These are phyloP conservation scores for Podaxis pistillaris DNA, from an alignment of 768 basidiomycete species.

Conservation along the genomic window DNA sequence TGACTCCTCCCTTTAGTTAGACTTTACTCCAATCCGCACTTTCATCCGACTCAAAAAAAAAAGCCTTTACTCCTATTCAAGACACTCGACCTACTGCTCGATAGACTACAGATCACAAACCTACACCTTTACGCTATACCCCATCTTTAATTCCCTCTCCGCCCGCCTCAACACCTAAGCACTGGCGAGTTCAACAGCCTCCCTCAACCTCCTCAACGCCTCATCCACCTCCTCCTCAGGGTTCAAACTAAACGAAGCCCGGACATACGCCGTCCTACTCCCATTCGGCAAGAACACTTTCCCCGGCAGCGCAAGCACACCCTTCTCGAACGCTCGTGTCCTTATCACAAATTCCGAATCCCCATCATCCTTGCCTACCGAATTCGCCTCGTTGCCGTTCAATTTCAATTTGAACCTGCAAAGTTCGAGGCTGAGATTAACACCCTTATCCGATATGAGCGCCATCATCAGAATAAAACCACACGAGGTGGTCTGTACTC, in stretches of 20 bases:
- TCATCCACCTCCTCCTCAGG: slow-evolving; percentile 68
- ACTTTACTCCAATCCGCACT: neutral
- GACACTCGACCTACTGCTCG: too few relatives aligned
- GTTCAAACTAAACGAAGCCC: slow-evolving; percentile 78
- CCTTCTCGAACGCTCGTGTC: slow-evolving; percentile 72
- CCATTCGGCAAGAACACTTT: slow-evolving; percentile 77
- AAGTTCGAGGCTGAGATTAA: neutral
- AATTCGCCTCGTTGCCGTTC: slow-evolving; percentile 12
- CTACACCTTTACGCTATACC: too few relatives aligned
- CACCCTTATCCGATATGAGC: neutral
- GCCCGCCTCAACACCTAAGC: neutral
- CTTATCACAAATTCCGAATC: slow-evolving; percentile 76
- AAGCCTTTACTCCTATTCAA: too few relatives aligned
- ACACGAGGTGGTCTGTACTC: neutral
- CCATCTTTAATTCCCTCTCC: neutral
- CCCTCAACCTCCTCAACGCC: slow-evolving; percentile 61
- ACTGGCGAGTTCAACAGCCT: slow-evolving; percentile 33
- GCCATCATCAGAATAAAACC: neutral
- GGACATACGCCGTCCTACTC: slow-evolving; percentile 67
- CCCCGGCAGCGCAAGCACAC: slow-evolving; percentile 90
- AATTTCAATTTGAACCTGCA: slow-evolving; percentile 70
- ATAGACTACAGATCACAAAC: too few relatives aligned
- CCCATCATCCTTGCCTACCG: slow-evolving; percentile 32
- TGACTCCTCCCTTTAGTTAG: neutral
- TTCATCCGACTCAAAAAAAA: too few relatives aligned